phyloP scores from a whole-genome alignment of 305 asterid species.

The Fraxinus sp. region DNA sequence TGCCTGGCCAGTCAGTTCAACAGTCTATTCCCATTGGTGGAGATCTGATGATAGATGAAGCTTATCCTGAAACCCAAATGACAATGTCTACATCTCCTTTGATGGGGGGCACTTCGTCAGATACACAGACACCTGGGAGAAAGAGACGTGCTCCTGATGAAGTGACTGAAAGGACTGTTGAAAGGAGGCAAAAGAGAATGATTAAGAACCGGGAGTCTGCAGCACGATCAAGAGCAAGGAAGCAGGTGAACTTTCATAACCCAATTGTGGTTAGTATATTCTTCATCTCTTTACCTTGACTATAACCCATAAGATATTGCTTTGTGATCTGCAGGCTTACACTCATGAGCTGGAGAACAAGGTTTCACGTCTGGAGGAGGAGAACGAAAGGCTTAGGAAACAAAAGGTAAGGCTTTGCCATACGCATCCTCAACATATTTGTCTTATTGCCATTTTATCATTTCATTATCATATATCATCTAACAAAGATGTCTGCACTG shows the following conservation, averaged over 20 bases:
- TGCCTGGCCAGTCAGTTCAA: conserved; percentile 58
- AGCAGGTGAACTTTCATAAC: conserved; percentile 53
- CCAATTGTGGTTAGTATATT: not conserved
- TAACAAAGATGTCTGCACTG: not conserved
- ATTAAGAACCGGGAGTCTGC: conserved; percentile 95
- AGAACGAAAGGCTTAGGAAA: conserved; percentile 78
- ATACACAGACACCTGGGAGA: conserved; percentile 66
- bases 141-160: conserved; percentile 74
- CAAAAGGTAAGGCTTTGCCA: conserved; percentile 52
- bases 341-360: conserved; percentile 94
- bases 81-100: conserved; percentile 57
- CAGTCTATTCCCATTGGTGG: conserved; percentile 51
- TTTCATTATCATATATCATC: not conserved
- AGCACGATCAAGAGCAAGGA: conserved; percentile 95
- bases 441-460: not conserved
- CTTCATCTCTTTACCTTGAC: conserved; percentile 16
- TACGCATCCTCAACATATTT: conserved; percentile 18
- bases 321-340: conserved; percentile 63
- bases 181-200: conserved; percentile 98
- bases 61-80: conserved; percentile 54
- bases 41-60: conserved; percentile 52
- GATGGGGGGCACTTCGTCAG: conserved; percentile 78
- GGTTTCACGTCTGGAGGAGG: conserved; percentile 83
- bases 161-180: conserved; percentile 70
- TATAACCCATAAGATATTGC: conserved; percentile 14